A percentile compares a stretch with the other conserved stretches of the same genome.
Evolutionary conservation across 2,329 filamentous ascomycete species (phyloP).

Genomic region (Exophiala alcalophila): DNA sequence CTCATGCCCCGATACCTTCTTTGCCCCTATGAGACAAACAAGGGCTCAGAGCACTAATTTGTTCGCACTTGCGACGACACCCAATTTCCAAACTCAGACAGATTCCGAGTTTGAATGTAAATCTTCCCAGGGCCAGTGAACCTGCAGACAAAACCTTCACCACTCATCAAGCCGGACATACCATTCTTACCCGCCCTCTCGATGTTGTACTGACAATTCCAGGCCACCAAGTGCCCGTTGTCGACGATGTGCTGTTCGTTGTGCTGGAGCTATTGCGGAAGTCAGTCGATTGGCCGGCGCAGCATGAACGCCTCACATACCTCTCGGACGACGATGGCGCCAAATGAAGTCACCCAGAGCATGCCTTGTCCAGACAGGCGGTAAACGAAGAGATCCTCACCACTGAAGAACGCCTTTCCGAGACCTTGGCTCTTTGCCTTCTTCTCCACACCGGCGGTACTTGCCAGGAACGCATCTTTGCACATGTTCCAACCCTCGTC

Average conservation of each 20-base stretch:
- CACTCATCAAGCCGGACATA: slow-evolving; percentile 19
- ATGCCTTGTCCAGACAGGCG: slow-evolving; percentile 19
- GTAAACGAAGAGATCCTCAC: slow-evolving; percentile 26
- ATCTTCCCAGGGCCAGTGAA: slow-evolving; percentile 25
- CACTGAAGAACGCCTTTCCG: slow-evolving; percentile 27
- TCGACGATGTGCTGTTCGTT: slow-evolving; percentile 26
- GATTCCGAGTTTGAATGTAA: slow-evolving; percentile 26
- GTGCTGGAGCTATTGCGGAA: slow-evolving; percentile 13
- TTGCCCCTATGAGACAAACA: too few species aligned
- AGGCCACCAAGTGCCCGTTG: slow-evolving; percentile 25
- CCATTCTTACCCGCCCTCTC: slow-evolving; percentile 19
- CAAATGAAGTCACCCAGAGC: slow-evolving; percentile 22
- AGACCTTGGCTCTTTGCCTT: slow-evolving; percentile 22
- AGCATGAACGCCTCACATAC: slow-evolving; percentile 14
- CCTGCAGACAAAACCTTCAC: slow-evolving; percentile 24
- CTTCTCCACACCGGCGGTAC: slow-evolving; percentile 17
- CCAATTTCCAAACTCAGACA: slow-evolving; percentile 21
- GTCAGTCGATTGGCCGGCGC: background rate
- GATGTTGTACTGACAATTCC: slow-evolving; percentile 23
- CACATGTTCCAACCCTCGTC: slow-evolving; percentile 19
- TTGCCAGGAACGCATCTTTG: slow-evolving; percentile 23
- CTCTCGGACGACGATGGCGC: slow-evolving; percentile 19
- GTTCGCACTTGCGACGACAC: slow-evolving; percentile 4
- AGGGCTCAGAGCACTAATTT: too few species aligned
- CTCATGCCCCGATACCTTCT: too few species aligned